A percentile compares a stretch with the other conserved stretches of the same genome.
Conservation (phyloP, 2,329 filamentous ascomycete species). For the Trichoderma simmonsii region DNA sequence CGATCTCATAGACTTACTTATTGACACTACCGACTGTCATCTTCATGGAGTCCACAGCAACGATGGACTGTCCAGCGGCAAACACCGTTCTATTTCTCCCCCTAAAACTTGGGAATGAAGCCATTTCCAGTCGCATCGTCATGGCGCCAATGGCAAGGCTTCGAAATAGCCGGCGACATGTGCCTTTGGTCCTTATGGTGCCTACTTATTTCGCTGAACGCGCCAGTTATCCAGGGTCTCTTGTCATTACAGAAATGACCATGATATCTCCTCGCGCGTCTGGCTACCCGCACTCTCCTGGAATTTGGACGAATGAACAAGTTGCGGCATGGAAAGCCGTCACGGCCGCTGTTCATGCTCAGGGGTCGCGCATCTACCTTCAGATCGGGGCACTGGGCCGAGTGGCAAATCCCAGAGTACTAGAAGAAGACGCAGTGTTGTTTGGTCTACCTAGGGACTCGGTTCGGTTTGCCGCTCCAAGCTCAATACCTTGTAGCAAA, state of each 20-base stretch:
- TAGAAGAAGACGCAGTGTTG: not conserved
- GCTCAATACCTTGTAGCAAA: not conserved
- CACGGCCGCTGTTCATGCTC: not conserved
- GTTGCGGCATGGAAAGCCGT: not conserved
- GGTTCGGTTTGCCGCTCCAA: not conserved
- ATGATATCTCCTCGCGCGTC: not conserved
- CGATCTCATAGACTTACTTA: not conserved
- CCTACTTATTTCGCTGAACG: not conserved
- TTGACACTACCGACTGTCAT: not conserved
- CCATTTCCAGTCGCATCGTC: not conserved
- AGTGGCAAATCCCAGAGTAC: not conserved
- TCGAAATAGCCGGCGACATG: not conserved
- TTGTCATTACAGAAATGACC: not conserved
- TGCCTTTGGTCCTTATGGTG: not conserved
- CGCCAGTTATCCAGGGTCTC: not conserved
- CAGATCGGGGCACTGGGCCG: not conserved
- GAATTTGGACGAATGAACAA: not conserved
- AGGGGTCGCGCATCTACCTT: not conserved
- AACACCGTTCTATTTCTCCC: not conserved
- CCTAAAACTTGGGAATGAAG: not conserved
- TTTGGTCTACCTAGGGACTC: not conserved
- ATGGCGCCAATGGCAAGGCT: constrained; percentile 1
- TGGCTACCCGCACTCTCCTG: not conserved
- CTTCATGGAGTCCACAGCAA: not conserved
- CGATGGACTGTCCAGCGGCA: not conserved